Base-by-base conservation (phyloP, 2,329 filamentous ascomycete genomes). In the Pleoardoris graminearum region DNA sequence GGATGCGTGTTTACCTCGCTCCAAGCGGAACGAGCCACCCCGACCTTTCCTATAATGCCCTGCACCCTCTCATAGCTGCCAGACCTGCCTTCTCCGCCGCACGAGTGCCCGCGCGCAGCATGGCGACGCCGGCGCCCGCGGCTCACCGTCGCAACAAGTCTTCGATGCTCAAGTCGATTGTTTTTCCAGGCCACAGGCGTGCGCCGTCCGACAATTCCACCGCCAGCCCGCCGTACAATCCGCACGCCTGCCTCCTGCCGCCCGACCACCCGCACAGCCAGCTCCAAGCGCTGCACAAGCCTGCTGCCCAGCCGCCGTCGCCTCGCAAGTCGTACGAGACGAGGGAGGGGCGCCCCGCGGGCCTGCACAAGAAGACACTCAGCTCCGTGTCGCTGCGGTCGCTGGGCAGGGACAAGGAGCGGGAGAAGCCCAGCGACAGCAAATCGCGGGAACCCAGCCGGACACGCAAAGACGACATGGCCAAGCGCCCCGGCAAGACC, bases 401-500 rank as follows among this genome's bases (percentile, higher is more conserved):
- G 0, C 62, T 82, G 43, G 79, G 78, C 51, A 78, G 78, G 60
- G 76, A 76, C 44, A 80, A 75, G 55, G 74, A 77, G 21, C 65
- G 65, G 35, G 67, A 70, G 27, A 69, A 63, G 53, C 63, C 45
- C 51, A 72, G 50, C 63, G 73, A 61, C 51, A 68, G 64, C 51
- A 61, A 61, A 43, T 58, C 61, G 11, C 59, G 64, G 32, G 70
- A 75, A n/a, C 68, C 54, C n/a, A 58, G 61, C 38, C 60, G 55
- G 19, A 39, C 59, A 12, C 65, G 58, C n/a, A 59, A 65, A 2
- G 67, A 73, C 19, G 72, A 51, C 50, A 59, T 48, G 25, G 50
- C 54, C 22, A 59, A 67, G 62, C 81, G 77, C 51, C 78, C 79
- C 3, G 85, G 84, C 72, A 95, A 93, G 77, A 83, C 83, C 32